phyloP scores from a whole-genome alignment of 768 basidiomycete species.

The Auriscalpium vulgare region DNA sequence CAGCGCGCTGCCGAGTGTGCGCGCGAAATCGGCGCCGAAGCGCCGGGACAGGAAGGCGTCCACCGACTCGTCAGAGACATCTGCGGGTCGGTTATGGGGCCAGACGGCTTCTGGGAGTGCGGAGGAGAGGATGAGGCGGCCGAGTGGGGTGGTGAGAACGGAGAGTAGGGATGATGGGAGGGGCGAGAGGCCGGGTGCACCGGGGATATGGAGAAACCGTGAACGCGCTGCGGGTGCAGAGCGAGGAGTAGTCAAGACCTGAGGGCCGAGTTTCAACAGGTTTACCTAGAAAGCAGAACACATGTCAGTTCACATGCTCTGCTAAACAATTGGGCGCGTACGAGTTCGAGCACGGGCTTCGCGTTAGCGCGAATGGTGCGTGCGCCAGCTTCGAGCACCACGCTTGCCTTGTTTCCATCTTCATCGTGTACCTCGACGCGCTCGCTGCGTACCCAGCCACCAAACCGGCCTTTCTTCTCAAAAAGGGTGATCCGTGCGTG shows the following conservation, averaged over 20 bases:
- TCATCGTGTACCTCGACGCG: conserved; percentile 33
- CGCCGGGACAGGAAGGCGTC: conserved; percentile 69
- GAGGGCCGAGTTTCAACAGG: conserved; percentile 52
- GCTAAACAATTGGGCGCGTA: conserved; percentile 30
- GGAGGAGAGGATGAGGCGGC: conserved; percentile 42
- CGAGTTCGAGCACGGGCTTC: conserved; percentile 69
- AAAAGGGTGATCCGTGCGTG: conserved; percentile 52
- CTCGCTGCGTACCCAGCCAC: conserved; percentile 81
- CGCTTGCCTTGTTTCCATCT: conserved; percentile 24
- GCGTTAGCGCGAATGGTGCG: conserved; percentile 78
- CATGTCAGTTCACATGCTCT: not conserved
- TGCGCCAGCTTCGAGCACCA: conserved; percentile 81
- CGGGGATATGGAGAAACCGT: conserved; percentile 62
- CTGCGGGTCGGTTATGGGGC: conserved; percentile 4
- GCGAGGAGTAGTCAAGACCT: conserved; percentile 59
- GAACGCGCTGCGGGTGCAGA: conserved; percentile 66
- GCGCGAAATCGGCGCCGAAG: conserved; percentile 67
- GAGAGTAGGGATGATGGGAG: conserved; percentile 37
- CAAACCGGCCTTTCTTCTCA: conserved; percentile 55
- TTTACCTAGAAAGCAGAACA: conserved; percentile 47
- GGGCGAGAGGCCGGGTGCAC: conserved; percentile 39
- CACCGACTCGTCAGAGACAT: conserved; percentile 63
- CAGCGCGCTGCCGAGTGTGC: conserved; percentile 65
- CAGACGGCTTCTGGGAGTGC: conserved; percentile 52
- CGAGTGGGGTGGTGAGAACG: conserved; percentile 29